These are phyloP conservation scores for Cytospora mali DNA, from an alignment of 2,329 filamentous ascomycete genomes.

Conservation along the genomic window DNA sequence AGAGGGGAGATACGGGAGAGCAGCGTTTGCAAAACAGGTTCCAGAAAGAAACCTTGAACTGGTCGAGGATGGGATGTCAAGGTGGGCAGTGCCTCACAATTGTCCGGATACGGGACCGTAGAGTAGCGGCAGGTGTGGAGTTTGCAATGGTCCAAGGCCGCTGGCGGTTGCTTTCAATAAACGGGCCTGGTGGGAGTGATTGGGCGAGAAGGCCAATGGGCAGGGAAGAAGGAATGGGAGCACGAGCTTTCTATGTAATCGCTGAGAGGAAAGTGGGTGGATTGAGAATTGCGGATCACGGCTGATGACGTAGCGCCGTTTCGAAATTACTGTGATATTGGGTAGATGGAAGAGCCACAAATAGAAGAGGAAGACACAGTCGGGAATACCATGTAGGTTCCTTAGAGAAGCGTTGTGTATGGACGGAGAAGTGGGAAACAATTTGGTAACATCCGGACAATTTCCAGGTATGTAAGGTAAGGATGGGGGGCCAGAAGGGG, in stretches of 20 bases:
- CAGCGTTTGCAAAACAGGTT: not conserved
- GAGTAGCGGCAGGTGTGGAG: constrained; percentile 15
- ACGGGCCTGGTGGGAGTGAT: constrained; percentile 8
- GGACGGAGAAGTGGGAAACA: not conserved
- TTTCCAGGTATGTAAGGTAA: not conserved
- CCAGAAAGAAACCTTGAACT: constrained; percentile 16
- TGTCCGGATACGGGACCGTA: constrained; percentile 15
- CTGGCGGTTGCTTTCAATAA: constrained; percentile 18
- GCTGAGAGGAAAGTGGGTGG: not conserved
- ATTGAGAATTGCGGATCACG: constrained; percentile 4
- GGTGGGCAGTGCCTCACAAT: constrained; percentile 10
- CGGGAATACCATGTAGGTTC: constrained; percentile 5
- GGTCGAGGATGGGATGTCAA: constrained; percentile 3
- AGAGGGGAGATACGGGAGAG: constrained; percentile 9
- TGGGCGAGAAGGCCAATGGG: constrained; percentile 15
- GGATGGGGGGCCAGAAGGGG: not conserved
- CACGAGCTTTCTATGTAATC: not conserved
- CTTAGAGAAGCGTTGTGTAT: not conserved
- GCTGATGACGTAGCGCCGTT: constrained; percentile 22
- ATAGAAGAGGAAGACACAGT: constrained; percentile 1
- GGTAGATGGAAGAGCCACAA: not conserved
- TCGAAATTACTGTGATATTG: constrained; percentile 20
- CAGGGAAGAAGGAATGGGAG: constrained; percentile 19
- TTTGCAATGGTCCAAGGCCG: not conserved
- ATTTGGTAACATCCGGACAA: not conserved